These are phyloP conservation scores for Trametes maxima DNA, from an alignment of 768 basidiomycete genomes.

Conservation along the genomic window DNA sequence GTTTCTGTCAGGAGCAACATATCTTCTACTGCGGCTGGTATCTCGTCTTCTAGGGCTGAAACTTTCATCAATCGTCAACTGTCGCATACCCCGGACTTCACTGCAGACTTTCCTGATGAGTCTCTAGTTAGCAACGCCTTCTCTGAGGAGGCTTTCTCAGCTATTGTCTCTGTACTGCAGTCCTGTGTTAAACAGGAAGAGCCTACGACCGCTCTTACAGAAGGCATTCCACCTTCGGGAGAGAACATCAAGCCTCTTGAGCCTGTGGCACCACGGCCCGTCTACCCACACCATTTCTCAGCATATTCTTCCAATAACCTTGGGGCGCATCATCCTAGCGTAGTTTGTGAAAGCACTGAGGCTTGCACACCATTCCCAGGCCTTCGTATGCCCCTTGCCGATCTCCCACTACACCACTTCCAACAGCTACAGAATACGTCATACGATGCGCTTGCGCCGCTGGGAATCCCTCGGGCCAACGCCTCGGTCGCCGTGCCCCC, in stretches of 20 bases:
- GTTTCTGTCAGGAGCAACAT: background rate
- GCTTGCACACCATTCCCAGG: background rate
- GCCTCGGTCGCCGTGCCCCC: background rate
- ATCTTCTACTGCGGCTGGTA: background rate
- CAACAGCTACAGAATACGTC: conserved; percentile 1
- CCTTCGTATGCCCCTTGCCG: conserved; percentile 1
- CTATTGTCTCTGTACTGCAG: conserved; percentile 31
- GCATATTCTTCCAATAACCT: background rate
- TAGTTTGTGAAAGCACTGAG: background rate
- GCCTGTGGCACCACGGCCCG: conserved; percentile 11
- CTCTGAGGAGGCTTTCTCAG: conserved; percentile 28
- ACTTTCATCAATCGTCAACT: background rate
- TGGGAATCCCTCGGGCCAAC: background rate
- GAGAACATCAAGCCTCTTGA: background rate
- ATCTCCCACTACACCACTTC: conserved; percentile 2
- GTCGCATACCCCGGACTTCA: background rate
- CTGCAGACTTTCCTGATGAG: background rate
- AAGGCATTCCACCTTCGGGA: background rate
- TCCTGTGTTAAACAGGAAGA: conserved; percentile 19
- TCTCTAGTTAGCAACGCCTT: conserved; percentile 13
- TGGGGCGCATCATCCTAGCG: conserved; percentile 9
- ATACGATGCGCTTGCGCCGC: background rate
- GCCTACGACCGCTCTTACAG: background rate
- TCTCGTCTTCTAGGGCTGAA: background rate
- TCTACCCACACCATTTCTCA: conserved; percentile 1